Percentiles rank a stretch among this genome's conserved stretches.
Conservation (phyloP, 2,329 filamentous ascomycete species). For the Chrysoporthe puriensis region DNA sequence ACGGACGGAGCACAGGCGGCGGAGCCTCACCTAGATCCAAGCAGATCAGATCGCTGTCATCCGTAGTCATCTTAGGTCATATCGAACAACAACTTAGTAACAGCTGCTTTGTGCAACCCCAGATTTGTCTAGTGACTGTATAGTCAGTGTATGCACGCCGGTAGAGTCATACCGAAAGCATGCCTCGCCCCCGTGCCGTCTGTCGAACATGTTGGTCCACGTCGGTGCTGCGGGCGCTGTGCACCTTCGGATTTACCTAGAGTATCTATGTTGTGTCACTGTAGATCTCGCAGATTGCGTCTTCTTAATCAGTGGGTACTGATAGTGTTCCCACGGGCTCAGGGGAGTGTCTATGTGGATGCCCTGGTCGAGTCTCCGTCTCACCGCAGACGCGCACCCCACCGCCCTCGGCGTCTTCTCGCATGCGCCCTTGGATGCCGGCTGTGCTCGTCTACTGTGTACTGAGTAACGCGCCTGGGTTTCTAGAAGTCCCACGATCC, state of each 20-base stretch:
- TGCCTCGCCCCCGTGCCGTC: neutral
- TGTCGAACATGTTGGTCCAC: neutral
- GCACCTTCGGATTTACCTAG: neutral
- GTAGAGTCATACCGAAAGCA: neutral
- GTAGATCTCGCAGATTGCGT: neutral
- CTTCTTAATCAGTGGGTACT: neutral
- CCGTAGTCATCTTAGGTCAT: neutral
- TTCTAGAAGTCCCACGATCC: neutral
- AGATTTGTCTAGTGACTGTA: neutral
- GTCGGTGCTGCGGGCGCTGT: neutral
- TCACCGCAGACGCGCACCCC: neutral
- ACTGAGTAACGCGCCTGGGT: neutral
- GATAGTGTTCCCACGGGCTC: neutral
- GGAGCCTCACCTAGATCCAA: neutral
- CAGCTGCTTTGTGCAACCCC: neutral
- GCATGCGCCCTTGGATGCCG: neutral
- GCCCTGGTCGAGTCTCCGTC: neutral
- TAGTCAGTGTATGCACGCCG: neutral
- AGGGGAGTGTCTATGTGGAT: neutral
- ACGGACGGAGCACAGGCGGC: neutral
- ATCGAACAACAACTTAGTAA: neutral
- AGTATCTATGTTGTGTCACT: constrained; percentile 2
- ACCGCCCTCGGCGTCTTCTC: neutral
- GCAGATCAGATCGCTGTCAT: neutral
- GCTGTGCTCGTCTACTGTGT: neutral